These are phyloP conservation scores for Mycena pura DNA, from an alignment of 768 basidiomycete genomes.

Conservation along the genomic window DNA sequence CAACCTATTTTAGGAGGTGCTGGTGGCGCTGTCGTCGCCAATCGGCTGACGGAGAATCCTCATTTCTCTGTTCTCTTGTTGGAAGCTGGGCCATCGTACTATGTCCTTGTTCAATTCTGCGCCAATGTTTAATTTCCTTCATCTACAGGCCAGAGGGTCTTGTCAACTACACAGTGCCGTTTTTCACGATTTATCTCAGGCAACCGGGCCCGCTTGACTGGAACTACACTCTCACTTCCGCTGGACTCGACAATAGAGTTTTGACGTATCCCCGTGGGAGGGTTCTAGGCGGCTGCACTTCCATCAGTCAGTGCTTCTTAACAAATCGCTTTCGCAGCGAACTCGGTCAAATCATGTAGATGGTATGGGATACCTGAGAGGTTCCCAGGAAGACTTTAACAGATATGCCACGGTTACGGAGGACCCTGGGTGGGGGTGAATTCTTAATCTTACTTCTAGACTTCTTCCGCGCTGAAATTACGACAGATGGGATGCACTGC, in stretches of 20 bases:
- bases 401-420: constrained; percentile 34
- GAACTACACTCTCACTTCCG: constrained; percentile 10
- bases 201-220: constrained; percentile 11
- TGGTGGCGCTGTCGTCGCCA: constrained; percentile 7
- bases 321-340: background rate
- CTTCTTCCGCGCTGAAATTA: no score
- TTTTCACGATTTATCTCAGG: background rate
- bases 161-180: constrained; percentile 9
- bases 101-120: background rate
- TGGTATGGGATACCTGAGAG: constrained; percentile 35
- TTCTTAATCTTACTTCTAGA: background rate
- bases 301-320: constrained; percentile 22
- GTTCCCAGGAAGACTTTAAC: constrained; percentile 39
- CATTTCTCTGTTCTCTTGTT: constrained; percentile 1
- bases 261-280: constrained; percentile 5
- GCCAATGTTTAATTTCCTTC: background rate
- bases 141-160: background rate
- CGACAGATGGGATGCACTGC: no score
- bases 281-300: constrained; percentile 1
- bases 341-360: constrained; percentile 16
- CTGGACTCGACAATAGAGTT: background rate
- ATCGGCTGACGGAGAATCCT: constrained; percentile 8
- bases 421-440: constrained; percentile 40
- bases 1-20: constrained; percentile 1
- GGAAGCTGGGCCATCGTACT: constrained; percentile 12